Evolutionary conservation across 1,284 basidiomycete species (phyloP).

Genomic region (Ceratobasidium papillatum): DNA sequence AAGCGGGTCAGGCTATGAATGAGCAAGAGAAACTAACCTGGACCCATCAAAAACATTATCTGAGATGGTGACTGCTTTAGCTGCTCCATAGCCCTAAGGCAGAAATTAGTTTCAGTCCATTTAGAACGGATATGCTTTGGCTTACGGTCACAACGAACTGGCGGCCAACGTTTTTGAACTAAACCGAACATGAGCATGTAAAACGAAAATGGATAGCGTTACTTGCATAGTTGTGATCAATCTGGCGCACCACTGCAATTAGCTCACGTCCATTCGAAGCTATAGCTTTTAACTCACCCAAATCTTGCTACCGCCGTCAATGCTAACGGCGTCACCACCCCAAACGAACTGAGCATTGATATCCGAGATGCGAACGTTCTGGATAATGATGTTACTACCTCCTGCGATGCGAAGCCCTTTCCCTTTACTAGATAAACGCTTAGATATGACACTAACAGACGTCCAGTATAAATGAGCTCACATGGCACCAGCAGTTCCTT

Average conservation of each 20-base stretch:
- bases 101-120: not conserved
- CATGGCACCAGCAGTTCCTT: conserved; percentile 46
- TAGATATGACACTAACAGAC: conserved; percentile 34
- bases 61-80: conserved; percentile 26
- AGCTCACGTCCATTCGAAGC: not conserved
- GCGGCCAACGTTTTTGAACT: conserved; percentile 49
- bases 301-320: conserved; percentile 45
- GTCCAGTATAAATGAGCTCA: conserved; percentile 13
- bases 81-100: conserved; percentile 31
- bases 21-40: conserved; percentile 13
- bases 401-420: conserved; percentile 50
- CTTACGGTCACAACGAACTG: conserved; percentile 50
- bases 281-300: conserved; percentile 47
- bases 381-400: conserved; percentile 52
- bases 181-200: not conserved
- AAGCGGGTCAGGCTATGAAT: not conserved
- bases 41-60: conserved; percentile 39
- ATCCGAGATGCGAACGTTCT: conserved; percentile 50
- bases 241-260: conserved; percentile 17
- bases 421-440: conserved; percentile 44
- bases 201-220: no score
- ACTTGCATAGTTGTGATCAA: conserved; percentile 47
- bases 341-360: conserved; percentile 49
- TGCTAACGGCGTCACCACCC: conserved; percentile 49
- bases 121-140: not conserved